Base-by-base conservation (phyloP, 2,329 filamentous ascomycete species). In the Nemania sp. region DNA sequence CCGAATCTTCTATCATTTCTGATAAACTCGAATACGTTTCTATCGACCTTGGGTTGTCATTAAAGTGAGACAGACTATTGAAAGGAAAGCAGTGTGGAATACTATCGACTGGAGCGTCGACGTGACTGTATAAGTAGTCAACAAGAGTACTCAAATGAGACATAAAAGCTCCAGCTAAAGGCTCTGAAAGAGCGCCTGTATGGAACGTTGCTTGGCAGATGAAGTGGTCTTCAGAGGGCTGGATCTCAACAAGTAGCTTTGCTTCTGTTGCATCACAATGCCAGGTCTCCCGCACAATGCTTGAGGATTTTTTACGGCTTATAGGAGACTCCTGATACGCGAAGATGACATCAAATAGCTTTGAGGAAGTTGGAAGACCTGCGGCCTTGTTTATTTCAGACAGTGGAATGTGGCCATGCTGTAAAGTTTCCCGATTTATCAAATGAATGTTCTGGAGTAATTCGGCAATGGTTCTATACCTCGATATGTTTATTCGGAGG, bases 251-350 rank as follows among this genome's bases (percentile, higher is more conserved):
- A 2, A 94, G 85, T 1, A 97, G 76, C 63, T 88, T 89, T 49
- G 93, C 94, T 76, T 97, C 94, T 6, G 96, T 82, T 24, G 88
- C 87, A 76, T 98, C 94, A 5, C 85, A 79, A 60, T 91, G 89
- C 27, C 86, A 84, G 0, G 87, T 77, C 62, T 93, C 83, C 10
- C 75, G 78, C 0, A 95, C 81, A 1, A 77, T 41, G 2, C 78
- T 73, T 0, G 70, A 67, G 0, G 51, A 35, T 32, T 70, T 20
- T 49, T 59, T 58, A 27, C 70, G 74, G 73, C 73, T 81, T 75
- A 82, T 79, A 1, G 91, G 81, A 0, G 90, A 92, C 75, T 97
- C 91, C 73, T 98, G 94, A 84, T 94, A 98, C 0, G 94, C 90
- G 73, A 97, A 90, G 0, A 97, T 82, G 0, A 90, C 86, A 72